phyloP scores from a whole-genome alignment of 805 yeast species.

The Candida palmyrensis region DNA sequence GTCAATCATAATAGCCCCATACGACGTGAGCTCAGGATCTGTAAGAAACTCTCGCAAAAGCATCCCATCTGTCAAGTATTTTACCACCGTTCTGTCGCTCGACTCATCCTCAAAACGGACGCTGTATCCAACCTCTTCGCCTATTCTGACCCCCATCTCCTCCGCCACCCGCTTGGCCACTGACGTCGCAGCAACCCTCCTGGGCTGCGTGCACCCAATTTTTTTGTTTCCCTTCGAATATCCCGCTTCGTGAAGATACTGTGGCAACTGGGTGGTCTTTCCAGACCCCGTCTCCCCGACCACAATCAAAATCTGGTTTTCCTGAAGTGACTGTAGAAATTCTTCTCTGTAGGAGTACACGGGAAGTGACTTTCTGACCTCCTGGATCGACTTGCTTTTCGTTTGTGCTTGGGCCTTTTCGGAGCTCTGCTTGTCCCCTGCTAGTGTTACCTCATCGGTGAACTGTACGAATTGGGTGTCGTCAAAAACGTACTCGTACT shows the following conservation, averaged over 20 bases:
- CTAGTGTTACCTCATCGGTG: constrained; percentile 11
- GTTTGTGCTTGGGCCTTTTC: neutral
- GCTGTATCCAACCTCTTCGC: constrained; percentile 83
- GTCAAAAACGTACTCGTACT: constrained; percentile 77
- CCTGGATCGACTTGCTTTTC: constrained; percentile 25
- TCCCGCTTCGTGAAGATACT: constrained; percentile 79
- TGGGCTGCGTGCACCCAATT: constrained; percentile 89
- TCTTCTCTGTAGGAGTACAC: constrained; percentile 61
- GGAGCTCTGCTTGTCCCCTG: constrained; percentile 10
- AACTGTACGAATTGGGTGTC: constrained; percentile 41
- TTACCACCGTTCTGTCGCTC: constrained; percentile 59
- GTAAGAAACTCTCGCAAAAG: constrained; percentile 74
- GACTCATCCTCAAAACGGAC: constrained; percentile 83
- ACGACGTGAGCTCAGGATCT: constrained; percentile 64
- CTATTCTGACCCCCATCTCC: constrained; percentile 78
- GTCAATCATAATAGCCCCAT: constrained; percentile 86
- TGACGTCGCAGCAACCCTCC: constrained; percentile 91
- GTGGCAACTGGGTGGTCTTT: constrained; percentile 91
- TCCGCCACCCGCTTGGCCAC: constrained; percentile 91
- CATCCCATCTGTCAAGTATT: constrained; percentile 97
- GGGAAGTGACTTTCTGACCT: constrained; percentile 65
- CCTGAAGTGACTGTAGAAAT: constrained; percentile 53
- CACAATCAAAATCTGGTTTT: constrained; percentile 65
- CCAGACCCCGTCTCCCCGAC: constrained; percentile 95
- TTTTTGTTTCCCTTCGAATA: constrained; percentile 49